These are phyloP conservation scores for Fusarium oligoseptatum DNA, from an alignment of 2,329 filamentous ascomycete genomes.

Conservation along the genomic window DNA sequence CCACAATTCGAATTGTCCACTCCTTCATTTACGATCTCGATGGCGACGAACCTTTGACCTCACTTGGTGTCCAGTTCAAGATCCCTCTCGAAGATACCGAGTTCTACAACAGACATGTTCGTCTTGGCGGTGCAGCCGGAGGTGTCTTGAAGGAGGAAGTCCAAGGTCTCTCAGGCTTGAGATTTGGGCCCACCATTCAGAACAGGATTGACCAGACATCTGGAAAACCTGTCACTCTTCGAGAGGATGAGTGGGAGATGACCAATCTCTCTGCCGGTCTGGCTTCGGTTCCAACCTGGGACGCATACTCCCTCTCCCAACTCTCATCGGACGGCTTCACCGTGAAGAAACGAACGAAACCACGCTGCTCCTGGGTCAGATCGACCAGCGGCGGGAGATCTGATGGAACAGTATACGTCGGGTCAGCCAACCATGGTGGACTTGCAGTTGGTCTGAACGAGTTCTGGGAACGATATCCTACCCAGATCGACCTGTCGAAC, in stretches of 20 bases:
- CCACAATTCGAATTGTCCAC: constrained; percentile 66
- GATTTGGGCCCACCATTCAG: constrained; percentile 63
- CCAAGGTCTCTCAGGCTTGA: constrained; percentile 70
- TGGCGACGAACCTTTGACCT: constrained; percentile 62
- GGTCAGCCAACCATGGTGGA: constrained; percentile 67
- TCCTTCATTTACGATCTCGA: constrained; percentile 67
- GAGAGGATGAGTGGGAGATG: constrained; percentile 24
- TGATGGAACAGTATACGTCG: constrained; percentile 69
- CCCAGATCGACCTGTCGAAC: constrained; percentile 66
- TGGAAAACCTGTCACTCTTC: constrained; percentile 53
- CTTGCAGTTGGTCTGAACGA: constrained; percentile 69
- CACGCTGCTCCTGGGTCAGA: constrained; percentile 68
- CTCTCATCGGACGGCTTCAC: constrained; percentile 71
- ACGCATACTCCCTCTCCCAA: constrained; percentile 68
- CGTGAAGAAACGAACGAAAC: constrained; percentile 69
- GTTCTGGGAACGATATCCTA: constrained; percentile 74
- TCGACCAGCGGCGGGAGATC: constrained; percentile 67
- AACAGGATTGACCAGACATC: constrained; percentile 66
- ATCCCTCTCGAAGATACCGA: constrained; percentile 66
- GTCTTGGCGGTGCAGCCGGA: constrained; percentile 66
- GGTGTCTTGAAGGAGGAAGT: constrained; percentile 70
- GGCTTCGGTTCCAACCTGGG: constrained; percentile 69
- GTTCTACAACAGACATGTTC: constrained; percentile 70
- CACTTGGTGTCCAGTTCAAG: constrained; percentile 66
- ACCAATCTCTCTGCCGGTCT: constrained; percentile 53